Evolutionary conservation across 345 rosid species (phyloP).

Genomic region (Theobroma cacao): DNA sequence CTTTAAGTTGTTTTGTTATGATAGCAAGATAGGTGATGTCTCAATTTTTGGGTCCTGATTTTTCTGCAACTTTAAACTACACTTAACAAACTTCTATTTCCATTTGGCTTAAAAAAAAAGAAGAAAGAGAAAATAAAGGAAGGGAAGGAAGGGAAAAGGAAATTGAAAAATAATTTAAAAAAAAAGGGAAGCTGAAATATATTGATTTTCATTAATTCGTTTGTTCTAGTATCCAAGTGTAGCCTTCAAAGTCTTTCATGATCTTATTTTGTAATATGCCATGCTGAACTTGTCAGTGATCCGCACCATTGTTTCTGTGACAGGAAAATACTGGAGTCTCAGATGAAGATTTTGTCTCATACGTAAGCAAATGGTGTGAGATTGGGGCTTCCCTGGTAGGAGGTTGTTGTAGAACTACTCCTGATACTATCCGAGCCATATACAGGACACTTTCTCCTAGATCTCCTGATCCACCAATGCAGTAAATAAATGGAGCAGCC

Average conservation of each 20-base stretch:
- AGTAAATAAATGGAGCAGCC: background rate
- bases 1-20: background rate
- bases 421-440: conserved; percentile 61
- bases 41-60: background rate
- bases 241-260: background rate
- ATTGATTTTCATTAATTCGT: background rate
- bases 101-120: background rate
- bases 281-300: background rate
- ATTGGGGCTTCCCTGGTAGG: conserved; percentile 67
- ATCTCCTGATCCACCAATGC: conserved; percentile 16
- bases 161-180: background rate
- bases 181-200: background rate
- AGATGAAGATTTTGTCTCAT: conserved; percentile 68
- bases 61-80: background rate
- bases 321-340: conserved; percentile 76
- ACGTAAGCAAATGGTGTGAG: conserved; percentile 65
- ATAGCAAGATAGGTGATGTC: background rate
- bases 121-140: too few relatives aligned
- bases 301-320: conserved; percentile 16
- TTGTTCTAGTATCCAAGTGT: background rate
- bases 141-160: background rate
- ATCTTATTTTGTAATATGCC: background rate
- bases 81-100: background rate
- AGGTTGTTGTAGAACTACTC: conserved; percentile 74
- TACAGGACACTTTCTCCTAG: conserved; percentile 39